These are phyloP conservation scores for Metschnikowia sp. DNA, from an alignment of 805 yeast species.

Conservation along the genomic window DNA sequence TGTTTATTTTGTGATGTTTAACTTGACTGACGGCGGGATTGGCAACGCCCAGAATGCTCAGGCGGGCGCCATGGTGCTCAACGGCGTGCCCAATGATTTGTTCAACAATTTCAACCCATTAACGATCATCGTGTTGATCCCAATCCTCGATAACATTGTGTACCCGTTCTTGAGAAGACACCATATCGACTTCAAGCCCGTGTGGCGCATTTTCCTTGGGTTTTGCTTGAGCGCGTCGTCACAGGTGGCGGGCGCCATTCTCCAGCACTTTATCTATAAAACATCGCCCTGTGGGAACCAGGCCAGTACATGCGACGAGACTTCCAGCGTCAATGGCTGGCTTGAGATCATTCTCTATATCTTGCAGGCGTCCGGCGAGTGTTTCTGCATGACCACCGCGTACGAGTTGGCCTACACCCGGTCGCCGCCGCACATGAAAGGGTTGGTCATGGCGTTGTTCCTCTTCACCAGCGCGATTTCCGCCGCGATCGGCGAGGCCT, in stretches of 20 bases:
- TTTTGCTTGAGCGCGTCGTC: slow-evolving; percentile 46
- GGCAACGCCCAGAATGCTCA: slow-evolving; percentile 49
- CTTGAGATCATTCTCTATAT: slow-evolving; percentile 27
- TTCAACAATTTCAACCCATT: slow-evolving; percentile 53
- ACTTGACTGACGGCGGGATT: slow-evolving; percentile 46
- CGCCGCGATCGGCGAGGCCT: slow-evolving; percentile 45
- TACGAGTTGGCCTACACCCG: slow-evolving; percentile 54
- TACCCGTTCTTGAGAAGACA: slow-evolving; percentile 46
- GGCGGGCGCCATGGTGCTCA: slow-evolving; percentile 51
- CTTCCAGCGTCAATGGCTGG: slow-evolving; percentile 33
- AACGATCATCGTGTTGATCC: slow-evolving; percentile 50
- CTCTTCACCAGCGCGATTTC: slow-evolving; percentile 45
- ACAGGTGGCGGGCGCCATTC: slow-evolving; percentile 47
- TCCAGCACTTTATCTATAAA: slow-evolving; percentile 46
- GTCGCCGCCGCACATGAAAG: slow-evolving; percentile 49
- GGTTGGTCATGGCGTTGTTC: slow-evolving; percentile 47
- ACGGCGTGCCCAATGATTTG: slow-evolving; percentile 56
- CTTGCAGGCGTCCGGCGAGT: slow-evolving; percentile 51
- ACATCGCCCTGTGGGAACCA: slow-evolving; percentile 51
- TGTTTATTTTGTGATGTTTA: slow-evolving; percentile 37
- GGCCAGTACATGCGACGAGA: slow-evolving; percentile 36
- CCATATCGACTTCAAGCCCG: slow-evolving; percentile 30
- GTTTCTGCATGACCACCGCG: slow-evolving; percentile 49
- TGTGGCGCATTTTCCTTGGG: slow-evolving; percentile 45
- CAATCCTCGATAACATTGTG: slow-evolving; percentile 45